Evolutionary conservation across 495 filamentous ascomycete species (phyloP).

Genomic region (Tuber melanosporum): DNA sequence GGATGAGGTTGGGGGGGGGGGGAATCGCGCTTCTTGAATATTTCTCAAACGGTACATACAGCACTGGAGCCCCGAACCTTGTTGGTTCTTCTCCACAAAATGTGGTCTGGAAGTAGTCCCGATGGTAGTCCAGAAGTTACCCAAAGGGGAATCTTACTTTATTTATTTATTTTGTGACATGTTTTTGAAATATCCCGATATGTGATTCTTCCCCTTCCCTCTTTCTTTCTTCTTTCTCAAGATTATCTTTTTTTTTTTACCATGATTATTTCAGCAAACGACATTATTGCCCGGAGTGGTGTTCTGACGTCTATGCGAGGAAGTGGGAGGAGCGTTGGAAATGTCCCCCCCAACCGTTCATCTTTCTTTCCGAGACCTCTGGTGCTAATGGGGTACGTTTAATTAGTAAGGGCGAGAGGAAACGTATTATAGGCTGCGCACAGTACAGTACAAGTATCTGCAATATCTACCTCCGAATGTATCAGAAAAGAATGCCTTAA

Average conservation of each 20-base stretch:
- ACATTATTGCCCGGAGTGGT: not conserved
- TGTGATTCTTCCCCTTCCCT: not conserved
- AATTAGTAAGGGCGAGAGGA: not conserved
- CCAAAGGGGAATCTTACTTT: not conserved
- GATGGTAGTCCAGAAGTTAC: not conserved
- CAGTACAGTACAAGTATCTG: not conserved
- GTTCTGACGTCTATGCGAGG: not conserved
- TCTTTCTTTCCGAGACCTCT: not conserved
- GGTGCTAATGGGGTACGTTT: not conserved
- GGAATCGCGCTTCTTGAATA: not conserved
- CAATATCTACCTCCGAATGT: not conserved
- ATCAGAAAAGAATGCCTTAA: not conserved
- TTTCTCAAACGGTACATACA: not conserved
- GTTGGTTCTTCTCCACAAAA: not conserved
- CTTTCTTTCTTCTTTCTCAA: not conserved
- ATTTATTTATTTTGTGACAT: not conserved
- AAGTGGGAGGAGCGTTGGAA: not conserved
- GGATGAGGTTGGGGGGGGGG: too few species aligned
- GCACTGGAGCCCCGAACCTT: not conserved
- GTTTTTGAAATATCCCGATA: not conserved
- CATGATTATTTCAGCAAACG: not conserved
- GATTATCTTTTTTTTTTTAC: not conserved
- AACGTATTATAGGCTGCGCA: not conserved
- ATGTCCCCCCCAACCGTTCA: not conserved
- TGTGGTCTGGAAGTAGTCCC: too few species aligned